Percentiles rank a stretch among this genome's conserved stretches.
Evolutionary conservation across 2,329 filamentous ascomycete genomes (phyloP).

Genomic region (Penicillium janthinellum): DNA sequence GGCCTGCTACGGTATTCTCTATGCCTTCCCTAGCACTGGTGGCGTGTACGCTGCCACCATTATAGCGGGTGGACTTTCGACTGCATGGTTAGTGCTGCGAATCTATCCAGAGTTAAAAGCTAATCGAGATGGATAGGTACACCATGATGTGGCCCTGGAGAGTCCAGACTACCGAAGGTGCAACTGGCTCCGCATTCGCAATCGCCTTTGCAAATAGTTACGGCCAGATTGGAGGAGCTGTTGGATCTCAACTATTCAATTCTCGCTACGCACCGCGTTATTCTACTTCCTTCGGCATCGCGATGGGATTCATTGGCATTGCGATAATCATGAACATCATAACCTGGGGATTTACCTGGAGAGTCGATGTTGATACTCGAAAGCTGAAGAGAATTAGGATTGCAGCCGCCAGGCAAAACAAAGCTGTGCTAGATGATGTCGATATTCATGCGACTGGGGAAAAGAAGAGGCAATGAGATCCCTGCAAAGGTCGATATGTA

Average conservation of each 20-base stretch:
- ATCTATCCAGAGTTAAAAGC: no score
- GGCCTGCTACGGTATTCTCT: background rate
- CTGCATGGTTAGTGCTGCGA: background rate
- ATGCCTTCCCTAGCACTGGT: background rate
- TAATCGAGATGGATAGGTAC: background rate
- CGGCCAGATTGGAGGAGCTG: slow-evolving; percentile 22
- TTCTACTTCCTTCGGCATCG: slow-evolving; percentile 18
- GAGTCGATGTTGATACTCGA: slow-evolving; percentile 15
- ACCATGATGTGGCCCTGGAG: background rate
- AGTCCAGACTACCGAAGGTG: background rate
- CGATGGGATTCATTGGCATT: slow-evolving; percentile 19
- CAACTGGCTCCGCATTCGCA: slow-evolving; percentile 5
- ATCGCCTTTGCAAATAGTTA: slow-evolving; percentile 26
- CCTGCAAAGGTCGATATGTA: background rate
- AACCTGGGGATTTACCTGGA: slow-evolving; percentile 15
- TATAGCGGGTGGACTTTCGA: background rate
- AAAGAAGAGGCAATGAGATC: background rate
- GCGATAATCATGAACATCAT: slow-evolving; percentile 19
- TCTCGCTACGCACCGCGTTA: slow-evolving; percentile 22
- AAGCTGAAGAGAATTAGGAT: slow-evolving; percentile 12
- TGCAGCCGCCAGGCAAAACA: slow-evolving; percentile 4
- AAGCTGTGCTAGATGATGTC: slow-evolving; percentile 6
- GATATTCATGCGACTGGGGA: slow-evolving; percentile 6
- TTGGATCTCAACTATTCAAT: slow-evolving; percentile 22
- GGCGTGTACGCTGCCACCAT: background rate